Evolutionary conservation across 805 yeast genomes (phyloP).

Genomic region (Schwanniomyces pseudopolymorphus): DNA sequence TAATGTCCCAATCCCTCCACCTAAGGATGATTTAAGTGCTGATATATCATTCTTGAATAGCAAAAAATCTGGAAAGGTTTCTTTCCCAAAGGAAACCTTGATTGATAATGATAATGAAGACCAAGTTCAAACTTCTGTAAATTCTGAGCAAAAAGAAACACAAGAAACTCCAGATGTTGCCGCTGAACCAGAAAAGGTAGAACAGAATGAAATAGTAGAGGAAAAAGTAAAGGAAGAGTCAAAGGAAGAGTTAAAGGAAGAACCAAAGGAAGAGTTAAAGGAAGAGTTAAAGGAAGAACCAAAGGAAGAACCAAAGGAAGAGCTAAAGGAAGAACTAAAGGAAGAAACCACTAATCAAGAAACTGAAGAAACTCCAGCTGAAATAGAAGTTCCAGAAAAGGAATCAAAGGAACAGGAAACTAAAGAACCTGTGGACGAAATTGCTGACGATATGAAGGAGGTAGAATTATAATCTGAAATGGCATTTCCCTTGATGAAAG

Average conservation of each 20-base stretch:
- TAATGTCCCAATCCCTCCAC: neutral
- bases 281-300: too few relatives aligned
- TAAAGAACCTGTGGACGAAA: neutral
- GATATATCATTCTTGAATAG: neutral
- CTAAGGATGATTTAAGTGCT: neutral
- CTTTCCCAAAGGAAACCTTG: slow-evolving; percentile 43
- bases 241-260: slow-evolving; percentile 3
- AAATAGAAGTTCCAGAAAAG: neutral
- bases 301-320: slow-evolving; percentile 2
- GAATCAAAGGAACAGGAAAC: neutral
- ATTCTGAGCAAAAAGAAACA: neutral
- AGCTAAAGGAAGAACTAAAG: neutral
- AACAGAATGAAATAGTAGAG: slow-evolving; percentile 2
- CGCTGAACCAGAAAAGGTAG: slow-evolving; percentile 1
- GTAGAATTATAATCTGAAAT: neutral
- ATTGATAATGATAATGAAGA: slow-evolving; percentile 24
- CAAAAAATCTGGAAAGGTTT: slow-evolving; percentile 25
- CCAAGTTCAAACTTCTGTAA: neutral
- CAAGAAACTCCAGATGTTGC: neutral
- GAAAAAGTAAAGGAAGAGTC: slow-evolving; percentile 3
- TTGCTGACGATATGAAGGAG: neutral
- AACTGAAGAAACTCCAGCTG: neutral
- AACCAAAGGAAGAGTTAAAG: too few relatives aligned
- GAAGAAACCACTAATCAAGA: neutral
- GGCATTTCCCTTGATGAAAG: too few relatives aligned